Percentiles rank a stretch among this genome's conserved stretches.
Conservation (phyloP, 495 filamentous ascomycete genomes). For the Cetradonia linearis region DNA sequence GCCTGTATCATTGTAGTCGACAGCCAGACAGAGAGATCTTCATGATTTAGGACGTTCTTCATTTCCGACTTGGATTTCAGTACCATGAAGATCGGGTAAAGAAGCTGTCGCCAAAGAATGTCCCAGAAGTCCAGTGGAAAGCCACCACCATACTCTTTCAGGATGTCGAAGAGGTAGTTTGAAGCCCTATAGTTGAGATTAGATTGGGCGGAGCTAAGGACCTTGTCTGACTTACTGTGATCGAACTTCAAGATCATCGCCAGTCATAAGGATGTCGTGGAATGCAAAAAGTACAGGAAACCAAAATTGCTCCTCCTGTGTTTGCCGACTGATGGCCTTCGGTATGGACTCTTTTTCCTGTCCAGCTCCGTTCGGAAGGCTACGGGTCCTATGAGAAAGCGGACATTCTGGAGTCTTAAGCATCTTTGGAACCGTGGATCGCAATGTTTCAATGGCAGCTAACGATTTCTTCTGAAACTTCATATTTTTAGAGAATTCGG, state of each 20-base stretch:
- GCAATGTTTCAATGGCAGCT: slow-evolving; percentile 90
- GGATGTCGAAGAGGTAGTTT: slow-evolving; percentile 88
- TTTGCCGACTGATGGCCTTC: slow-evolving; percentile 45
- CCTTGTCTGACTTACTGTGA: slow-evolving; percentile 42
- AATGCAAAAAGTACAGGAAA: slow-evolving; percentile 96
- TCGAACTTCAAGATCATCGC: slow-evolving; percentile 94
- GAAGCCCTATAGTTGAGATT: slow-evolving; percentile 51
- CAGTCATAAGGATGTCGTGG: slow-evolving; percentile 98
- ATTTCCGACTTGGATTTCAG: slow-evolving; percentile 92
- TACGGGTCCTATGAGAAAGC: slow-evolving; percentile 50
- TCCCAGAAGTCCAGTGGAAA: slow-evolving; percentile 97
- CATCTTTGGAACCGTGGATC: slow-evolving; percentile 86
- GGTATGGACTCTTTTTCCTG: slow-evolving; percentile 38
- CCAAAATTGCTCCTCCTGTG: slow-evolving; percentile 95
- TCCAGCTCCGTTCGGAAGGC: slow-evolving; percentile 30
- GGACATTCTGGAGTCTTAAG: slow-evolving; percentile 92
- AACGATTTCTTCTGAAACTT: slow-evolving; percentile 96
- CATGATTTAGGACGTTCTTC: slow-evolving; percentile 82
- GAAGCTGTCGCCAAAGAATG: slow-evolving; percentile 88
- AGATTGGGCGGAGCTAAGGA: not conserved
- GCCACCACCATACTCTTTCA: slow-evolving; percentile 79
- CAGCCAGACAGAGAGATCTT: slow-evolving; percentile 97
- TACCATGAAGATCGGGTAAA: slow-evolving; percentile 98
- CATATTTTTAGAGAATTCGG: slow-evolving; percentile 96
- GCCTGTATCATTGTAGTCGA: slow-evolving; percentile 99